Base-by-base conservation (phyloP, 2,329 filamentous ascomycete species). In the Phaeoacremonium minimum region DNA sequence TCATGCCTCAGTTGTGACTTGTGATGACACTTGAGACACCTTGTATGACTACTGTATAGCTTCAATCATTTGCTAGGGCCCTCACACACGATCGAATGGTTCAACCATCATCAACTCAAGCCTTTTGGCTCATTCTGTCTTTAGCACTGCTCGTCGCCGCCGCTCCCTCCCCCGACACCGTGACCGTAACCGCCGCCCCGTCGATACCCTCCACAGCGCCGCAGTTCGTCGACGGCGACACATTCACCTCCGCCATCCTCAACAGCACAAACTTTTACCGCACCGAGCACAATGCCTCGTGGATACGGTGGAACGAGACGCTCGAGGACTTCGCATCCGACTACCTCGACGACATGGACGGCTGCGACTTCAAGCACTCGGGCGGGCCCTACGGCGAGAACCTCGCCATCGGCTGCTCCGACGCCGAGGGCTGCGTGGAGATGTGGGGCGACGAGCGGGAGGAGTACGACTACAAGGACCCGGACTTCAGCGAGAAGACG, bases 301-400 rank as follows among this genome's bases (percentile, higher is more conserved):
- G 59, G 2, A 51, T 88, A 4, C 42, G 47, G 4, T 89, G 84
- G 83, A 88, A 89, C 61, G 49, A 60, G 6, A 83, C 79, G 0
- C 67, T 85, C 6, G 75, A 74, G 2, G 49, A 56, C 4, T 80
- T 69, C 42, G 80, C 83, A 0, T 42, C 47, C 4, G 49, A 62
- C 2, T 86, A 75, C 49, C 62, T 76, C 13, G 47, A 50, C 32
- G 46, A 49, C 30, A 51, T 46, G 38, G 46, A 52, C 41, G 44
- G 45, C 20, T 75, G 74, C 56, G 49, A 53, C 3, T 77, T 80
- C 44, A 52, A 60, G 35, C 79, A 83, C 60, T 75, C 66, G 44
- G 70, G 71, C 37, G 80, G 80, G 0, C 76, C 80, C 0, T 80
- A 80, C 43, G 85, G 85, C 49, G 85, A 90, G 61, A 90, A 89